Conservation (phyloP, 2,329 filamentous ascomycete species). For the Fonsecaea erecta region DNA sequence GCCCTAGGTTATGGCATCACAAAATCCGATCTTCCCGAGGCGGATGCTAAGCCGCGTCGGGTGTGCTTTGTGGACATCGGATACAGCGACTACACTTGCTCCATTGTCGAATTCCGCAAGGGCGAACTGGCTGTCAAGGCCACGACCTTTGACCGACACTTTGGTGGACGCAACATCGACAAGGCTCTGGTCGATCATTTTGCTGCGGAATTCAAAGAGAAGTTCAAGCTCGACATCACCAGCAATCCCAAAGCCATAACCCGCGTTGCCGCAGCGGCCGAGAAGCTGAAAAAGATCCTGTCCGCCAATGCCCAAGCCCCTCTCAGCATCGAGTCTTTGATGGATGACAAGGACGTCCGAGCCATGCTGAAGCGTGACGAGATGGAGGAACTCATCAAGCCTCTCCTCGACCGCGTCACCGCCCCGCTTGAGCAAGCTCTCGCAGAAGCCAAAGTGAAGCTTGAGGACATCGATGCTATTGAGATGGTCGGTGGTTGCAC, state of each 20-base stretch:
- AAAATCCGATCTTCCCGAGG: constrained; percentile 85
- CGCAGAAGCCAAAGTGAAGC: constrained; percentile 86
- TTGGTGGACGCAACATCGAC: constrained; percentile 97
- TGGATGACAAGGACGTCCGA: constrained; percentile 94
- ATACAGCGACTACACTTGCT: constrained; percentile 93
- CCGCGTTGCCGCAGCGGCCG: constrained; percentile 83
- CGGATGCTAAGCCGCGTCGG: constrained; percentile 89
- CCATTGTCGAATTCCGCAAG: constrained; percentile 95
- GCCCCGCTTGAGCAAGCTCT: constrained; percentile 86
- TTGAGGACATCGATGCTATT: constrained; percentile 89
- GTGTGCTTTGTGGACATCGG: constrained; percentile 94
- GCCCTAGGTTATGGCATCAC: constrained; percentile 97
- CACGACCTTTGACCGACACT: constrained; percentile 91
- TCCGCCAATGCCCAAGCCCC: constrained; percentile 93
- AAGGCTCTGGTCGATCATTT: constrained; percentile 93
- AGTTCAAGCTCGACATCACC: constrained; percentile 95
- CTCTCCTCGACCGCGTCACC: constrained; percentile 74
- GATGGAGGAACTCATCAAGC: constrained; percentile 86
- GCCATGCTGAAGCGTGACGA: constrained; percentile 91
- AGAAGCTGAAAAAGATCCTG: constrained; percentile 98
- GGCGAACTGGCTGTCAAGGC: constrained; percentile 93
- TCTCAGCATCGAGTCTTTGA: constrained; percentile 95
- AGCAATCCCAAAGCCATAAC: constrained; percentile 87
- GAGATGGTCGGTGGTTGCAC: constrained; percentile 95
- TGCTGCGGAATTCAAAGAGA: constrained; percentile 92